Base-by-base conservation (phyloP, 163 green algal genomes). In the Volvox carteri region DNA sequence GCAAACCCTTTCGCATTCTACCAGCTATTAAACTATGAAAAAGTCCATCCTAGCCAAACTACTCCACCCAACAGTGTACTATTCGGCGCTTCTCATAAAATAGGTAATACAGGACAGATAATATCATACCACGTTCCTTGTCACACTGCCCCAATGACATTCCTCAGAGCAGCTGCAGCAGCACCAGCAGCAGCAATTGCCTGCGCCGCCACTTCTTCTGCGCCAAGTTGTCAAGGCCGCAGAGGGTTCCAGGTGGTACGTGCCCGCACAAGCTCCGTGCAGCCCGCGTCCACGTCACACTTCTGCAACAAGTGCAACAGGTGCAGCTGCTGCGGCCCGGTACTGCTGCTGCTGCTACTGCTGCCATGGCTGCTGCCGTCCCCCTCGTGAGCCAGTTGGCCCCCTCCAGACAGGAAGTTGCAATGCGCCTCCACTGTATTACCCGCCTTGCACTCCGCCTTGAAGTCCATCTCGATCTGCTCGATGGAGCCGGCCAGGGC, bases 401-500 rank as follows among this genome's bases (percentile, higher is more conserved):
- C 1, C 14, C 60, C 18, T 1, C n/a, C n/a, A 30, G 62, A 6
- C 52, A 90, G 46, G 1, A 50, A 77, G 81, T 76, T 92, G 81
- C 73, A 77, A 65, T 84, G 78, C 14, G 81, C 90, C 85, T 97
- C 91, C 11, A 98, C 87, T 21, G 92, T 86, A 56, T 98, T 91
- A 5, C 97, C 97, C 19, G 93, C 94, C 30, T 91, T 90, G 90
- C 96, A 98, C 93, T 99, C 97, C 0, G 92, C 93, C 92, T 98
- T 98, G 95, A 97, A 99, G 86, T 99, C 97, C 48, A 98, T 92
- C 89, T 99, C 97, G 4, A 98, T 85, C 96, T 98, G 92, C n/a
- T 11, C 8, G 14, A 44, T 1, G 28, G 21, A 12, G 30, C n/a
- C n/a, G n/a, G n/a, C n/a, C n/a, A n/a, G n/a, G n/a, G n/a, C n/a